A percentile compares a stretch with the other conserved stretches of the same genome.
These are phyloP conservation scores for Glycine latifolia DNA, from an alignment of 306 rosid species.

Conservation along the genomic window DNA sequence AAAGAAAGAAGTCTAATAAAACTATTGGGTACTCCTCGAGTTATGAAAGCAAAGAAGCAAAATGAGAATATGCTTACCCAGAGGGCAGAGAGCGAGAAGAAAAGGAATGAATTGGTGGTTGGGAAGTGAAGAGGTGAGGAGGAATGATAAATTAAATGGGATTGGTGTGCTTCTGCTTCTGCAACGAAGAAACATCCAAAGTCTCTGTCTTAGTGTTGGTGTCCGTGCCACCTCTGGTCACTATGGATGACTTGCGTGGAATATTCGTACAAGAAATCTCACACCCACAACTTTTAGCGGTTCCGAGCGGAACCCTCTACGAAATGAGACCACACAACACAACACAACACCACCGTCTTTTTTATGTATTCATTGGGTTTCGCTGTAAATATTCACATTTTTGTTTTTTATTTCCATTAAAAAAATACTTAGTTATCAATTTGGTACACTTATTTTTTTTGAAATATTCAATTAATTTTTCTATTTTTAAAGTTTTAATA, in stretches of 20 bases:
- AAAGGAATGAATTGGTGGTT: neutral
- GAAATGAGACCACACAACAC: constrained; percentile 1
- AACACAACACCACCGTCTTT: neutral
- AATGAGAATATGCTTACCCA: neutral
- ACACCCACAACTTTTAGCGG: neutral
- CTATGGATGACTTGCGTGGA: constrained; percentile 2
- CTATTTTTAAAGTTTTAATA: too few species aligned
- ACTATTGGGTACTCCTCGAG: too few species aligned
- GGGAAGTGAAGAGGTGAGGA: neutral
- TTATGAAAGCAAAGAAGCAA: neutral
- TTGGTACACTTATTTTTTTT: too few species aligned
- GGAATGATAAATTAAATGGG: neutral
- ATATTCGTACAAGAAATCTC: neutral
- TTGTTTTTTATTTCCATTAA: too few species aligned
- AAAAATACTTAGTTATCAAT: too few species aligned
- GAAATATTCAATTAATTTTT: too few species aligned
- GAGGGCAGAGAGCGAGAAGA: neutral
- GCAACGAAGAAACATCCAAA: neutral
- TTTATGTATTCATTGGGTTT: neutral
- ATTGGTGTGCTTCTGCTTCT: neutral
- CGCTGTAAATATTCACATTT: neutral
- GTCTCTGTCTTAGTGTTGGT: neutral
- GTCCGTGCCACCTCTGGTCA: neutral
- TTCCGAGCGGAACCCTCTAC: neutral
- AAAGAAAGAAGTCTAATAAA: too few species aligned